Evolutionary conservation across 768 basidiomycete genomes (phyloP), one percentile per base, ranked within the genome.

Genomic region (Russula sp.): DNA sequence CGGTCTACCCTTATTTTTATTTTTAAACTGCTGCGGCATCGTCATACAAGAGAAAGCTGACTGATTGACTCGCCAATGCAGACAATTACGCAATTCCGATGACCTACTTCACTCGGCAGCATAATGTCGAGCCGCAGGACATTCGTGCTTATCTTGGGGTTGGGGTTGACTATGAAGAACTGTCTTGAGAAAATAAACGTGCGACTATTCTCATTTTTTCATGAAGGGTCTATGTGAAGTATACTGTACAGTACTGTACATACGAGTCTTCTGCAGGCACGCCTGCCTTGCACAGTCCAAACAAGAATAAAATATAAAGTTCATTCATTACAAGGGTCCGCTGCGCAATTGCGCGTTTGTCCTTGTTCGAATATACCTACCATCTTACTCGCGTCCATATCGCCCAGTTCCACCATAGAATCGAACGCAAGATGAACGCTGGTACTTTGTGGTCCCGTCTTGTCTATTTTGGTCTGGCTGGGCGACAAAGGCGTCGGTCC

Each of bases 111-210:
- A 84, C 81, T 37, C 77, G 87, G 47, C 83, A 88, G 69, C 82
- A 77, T 45, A 77, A 80, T 4, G 77, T 85, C 22, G 22, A 22
- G 22, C 22, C 22, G 22, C 22, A 80, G 58, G 90, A 91, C 57
- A 77, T 92, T 66, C 81, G 88, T 55, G 79, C 78, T 68, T 85
- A 82, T 71, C 75, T 91, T 52, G 85, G 80, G 1, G 77, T 92
- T 57, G 80, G 79, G 55, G 87, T 88, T 32, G 86, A 88, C 59
- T 91, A 90, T 66, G 90, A 92, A 70, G 89, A 91, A 70, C 80
- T 91, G 27, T 86, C 70, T 54, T 78, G 69, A 74, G 42, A 11
- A 18, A 3, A 27, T 13, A 2, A 32, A 13, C 2, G 6, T 31
- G 18, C 16, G n/a, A 45, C 11, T 9, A 13, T 20, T 16, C n/a